Percentiles rank a stretch among this genome's conserved stretches.
Evolutionary conservation across 2,329 filamentous ascomycete species (phyloP).

Genomic region (Neopestalotiopsis rosae): DNA sequence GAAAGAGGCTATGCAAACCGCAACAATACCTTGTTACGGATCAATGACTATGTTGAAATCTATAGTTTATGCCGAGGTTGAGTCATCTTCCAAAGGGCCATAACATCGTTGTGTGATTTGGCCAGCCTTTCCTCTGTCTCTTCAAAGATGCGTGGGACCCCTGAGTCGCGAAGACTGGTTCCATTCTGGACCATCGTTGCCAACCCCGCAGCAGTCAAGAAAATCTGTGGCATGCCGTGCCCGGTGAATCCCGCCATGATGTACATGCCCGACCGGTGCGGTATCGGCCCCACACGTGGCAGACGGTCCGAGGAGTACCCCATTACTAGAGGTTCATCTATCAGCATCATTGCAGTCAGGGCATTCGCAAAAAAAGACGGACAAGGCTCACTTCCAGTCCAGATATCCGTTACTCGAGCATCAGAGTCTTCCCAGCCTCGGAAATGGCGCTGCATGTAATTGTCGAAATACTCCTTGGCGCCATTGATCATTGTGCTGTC

Average conservation of each 20-base stretch:
- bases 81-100: too few species aligned
- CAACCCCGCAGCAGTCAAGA: conserved; percentile 44
- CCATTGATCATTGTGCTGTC: conserved; percentile 46
- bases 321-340: conserved; percentile 38
- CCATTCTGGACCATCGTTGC: conserved; percentile 44
- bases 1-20: too few species aligned
- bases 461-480: conserved; percentile 48
- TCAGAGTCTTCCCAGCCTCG: conserved; percentile 51
- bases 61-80: too few species aligned
- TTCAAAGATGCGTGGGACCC: conserved; percentile 42
- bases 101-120: background rate
- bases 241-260: conserved; percentile 57
- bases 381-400: background rate
- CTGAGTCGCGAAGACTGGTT: conserved; percentile 38
- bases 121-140: conserved; percentile 35
- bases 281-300: conserved; percentile 51
- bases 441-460: conserved; percentile 54
- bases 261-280: conserved; percentile 43
- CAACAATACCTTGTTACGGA: too few species aligned
- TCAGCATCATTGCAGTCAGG: background rate
- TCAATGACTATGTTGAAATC: too few species aligned
- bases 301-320: conserved; percentile 46
- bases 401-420: conserved; percentile 34
- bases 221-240: conserved; percentile 56
- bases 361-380: background rate